phyloP scores from a whole-genome alignment of 805 yeast species.

The Cyberlindnera xylosilytica region DNA sequence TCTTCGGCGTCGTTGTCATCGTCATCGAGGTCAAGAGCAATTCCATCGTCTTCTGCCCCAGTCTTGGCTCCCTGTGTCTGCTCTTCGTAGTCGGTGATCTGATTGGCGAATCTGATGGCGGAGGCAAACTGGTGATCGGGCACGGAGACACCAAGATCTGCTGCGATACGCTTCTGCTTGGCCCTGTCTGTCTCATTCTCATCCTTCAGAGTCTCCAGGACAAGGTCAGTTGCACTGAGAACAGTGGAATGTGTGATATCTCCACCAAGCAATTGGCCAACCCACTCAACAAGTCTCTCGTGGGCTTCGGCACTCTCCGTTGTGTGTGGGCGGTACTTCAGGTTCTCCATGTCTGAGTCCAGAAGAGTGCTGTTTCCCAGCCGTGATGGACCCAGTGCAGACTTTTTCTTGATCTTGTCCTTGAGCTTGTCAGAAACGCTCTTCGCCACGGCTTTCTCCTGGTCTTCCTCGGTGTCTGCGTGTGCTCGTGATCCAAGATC shows the following conservation, averaged over 20 bases:
- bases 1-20: constrained; percentile 30
- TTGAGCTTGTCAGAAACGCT: constrained; percentile 19
- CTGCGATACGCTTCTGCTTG: constrained; percentile 45
- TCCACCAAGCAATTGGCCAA: constrained; percentile 49
- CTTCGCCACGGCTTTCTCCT: constrained; percentile 21
- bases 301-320: constrained; percentile 48
- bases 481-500: constrained; percentile 61
- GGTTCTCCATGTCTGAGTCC: constrained; percentile 39
- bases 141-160: constrained; percentile 36
- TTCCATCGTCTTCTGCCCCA: constrained; percentile 38
- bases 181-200: constrained; percentile 42
- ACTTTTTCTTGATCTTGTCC: constrained; percentile 19
- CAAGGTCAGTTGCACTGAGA: constrained; percentile 66
- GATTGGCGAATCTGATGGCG: constrained; percentile 36
- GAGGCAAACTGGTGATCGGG: constrained; percentile 28
- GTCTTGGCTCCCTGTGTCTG: constrained; percentile 21
- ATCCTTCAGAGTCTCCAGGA: constrained; percentile 52
- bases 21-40: constrained; percentile 29
- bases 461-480: constrained; percentile 9
- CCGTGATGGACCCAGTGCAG: constrained; percentile 14
- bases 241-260: constrained; percentile 78
- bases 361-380: constrained; percentile 28
- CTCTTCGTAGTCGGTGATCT: constrained; percentile 47
- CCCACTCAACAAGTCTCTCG: constrained; percentile 58
- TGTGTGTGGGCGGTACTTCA: constrained; percentile 62